Conservation (phyloP, 1,139 yeast species). For the Pichia sp. region DNA sequence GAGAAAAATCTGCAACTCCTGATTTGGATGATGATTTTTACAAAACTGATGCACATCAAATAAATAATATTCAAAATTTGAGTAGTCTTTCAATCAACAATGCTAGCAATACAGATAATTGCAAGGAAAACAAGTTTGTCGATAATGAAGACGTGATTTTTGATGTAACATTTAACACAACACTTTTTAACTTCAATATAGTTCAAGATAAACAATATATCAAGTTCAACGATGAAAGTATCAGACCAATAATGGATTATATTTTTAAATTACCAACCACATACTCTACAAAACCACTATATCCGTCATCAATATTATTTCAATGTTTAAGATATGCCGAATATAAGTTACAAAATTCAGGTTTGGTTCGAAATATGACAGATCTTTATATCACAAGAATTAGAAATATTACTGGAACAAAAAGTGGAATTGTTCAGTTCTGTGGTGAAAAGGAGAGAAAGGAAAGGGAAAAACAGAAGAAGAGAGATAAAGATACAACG, state of each 20-base stretch:
- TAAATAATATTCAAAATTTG: conserved; percentile 14
- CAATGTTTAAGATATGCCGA: conserved; percentile 64
- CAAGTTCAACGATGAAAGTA: conserved; percentile 60
- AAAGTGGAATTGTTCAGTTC: conserved; percentile 49
- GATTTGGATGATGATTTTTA: conserved; percentile 18
- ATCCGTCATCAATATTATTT: conserved; percentile 63
- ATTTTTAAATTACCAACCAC: conserved; percentile 42
- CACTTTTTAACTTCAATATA: conserved; percentile 40
- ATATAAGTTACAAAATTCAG: conserved; percentile 44
- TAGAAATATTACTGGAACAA: conserved; percentile 51
- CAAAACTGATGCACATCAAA: conserved; percentile 21
- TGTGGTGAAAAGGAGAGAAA: conserved; percentile 14
- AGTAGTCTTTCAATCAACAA: not conserved
- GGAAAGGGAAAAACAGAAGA: conserved; percentile 14
- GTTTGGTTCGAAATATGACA: conserved; percentile 50
- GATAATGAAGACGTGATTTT: conserved; percentile 23
- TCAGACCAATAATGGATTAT: conserved; percentile 52
- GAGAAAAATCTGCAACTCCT: conserved; percentile 3
- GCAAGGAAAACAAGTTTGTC: conserved; percentile 20
- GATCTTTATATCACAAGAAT: conserved; percentile 58
- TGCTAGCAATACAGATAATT: not conserved
- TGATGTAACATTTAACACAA: conserved; percentile 15
- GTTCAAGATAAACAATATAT: conserved; percentile 44
- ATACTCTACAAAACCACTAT: conserved; percentile 47
- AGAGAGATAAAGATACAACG: conserved; percentile 21